Evolutionary conservation across 257 asterid species (phyloP).

Genomic region (Nicotiana attenuata): DNA sequence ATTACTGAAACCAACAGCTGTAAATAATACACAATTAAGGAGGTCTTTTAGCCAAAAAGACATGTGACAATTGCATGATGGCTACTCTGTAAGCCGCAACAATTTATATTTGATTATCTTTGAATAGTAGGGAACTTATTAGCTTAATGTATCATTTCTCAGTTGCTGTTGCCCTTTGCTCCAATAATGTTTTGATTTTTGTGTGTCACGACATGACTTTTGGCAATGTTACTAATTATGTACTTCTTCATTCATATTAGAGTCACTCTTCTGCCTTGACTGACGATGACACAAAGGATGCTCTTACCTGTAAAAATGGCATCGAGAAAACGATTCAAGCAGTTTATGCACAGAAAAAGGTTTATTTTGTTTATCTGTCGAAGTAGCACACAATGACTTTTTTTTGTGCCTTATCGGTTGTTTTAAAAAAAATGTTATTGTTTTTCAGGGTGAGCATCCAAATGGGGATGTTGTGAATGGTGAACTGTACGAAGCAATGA

Average conservation of each 20-base stretch:
- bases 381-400: neutral
- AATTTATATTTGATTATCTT: neutral
- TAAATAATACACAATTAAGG: slow-evolving; percentile 42
- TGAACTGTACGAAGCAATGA: slow-evolving; percentile 67
- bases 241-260: slow-evolving; percentile 30
- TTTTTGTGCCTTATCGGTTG: neutral
- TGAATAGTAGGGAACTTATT: neutral
- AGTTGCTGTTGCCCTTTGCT: neutral
- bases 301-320: slow-evolving; percentile 43
- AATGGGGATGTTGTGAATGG: slow-evolving; percentile 40
- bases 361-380: slow-evolving; percentile 11
- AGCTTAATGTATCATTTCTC: neutral
- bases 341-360: slow-evolving; percentile 69
- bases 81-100: slow-evolving; percentile 61
- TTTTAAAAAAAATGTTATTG: neutral
- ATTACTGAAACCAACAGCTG: slow-evolving; percentile 31
- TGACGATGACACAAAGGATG: slow-evolving; percentile 67
- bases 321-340: slow-evolving; percentile 63
- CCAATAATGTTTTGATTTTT: neutral
- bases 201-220: neutral
- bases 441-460: slow-evolving; percentile 55
- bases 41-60: slow-evolving; percentile 61
- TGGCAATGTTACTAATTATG: slow-evolving; percentile 16
- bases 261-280: slow-evolving; percentile 76
- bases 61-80: slow-evolving; percentile 47